These are phyloP conservation scores for Capsaspora owczarzaki DNA, from an alignment of 78 protist genomes.

Conservation along the genomic window DNA sequence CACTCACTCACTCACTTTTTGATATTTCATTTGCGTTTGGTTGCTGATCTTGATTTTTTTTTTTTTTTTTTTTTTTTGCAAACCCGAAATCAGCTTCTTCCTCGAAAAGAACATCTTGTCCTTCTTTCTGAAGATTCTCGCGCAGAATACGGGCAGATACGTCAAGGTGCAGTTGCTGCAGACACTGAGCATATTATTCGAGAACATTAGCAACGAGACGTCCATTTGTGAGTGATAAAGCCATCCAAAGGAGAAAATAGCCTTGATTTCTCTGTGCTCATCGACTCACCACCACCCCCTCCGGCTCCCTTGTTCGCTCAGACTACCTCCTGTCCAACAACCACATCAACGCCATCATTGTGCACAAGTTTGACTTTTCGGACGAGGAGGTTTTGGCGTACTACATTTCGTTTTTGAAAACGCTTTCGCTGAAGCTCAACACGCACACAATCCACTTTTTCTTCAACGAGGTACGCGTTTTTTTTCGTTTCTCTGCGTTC, in stretches of 20 bases:
- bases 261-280: neutral
- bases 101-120: constrained; percentile 55
- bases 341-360: constrained; percentile 67
- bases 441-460: constrained; percentile 68
- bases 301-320: neutral
- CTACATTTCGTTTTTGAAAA: constrained; percentile 78
- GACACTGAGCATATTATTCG: constrained; percentile 70
- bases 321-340: constrained; percentile 71
- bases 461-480: constrained; percentile 41
- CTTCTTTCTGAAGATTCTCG: constrained; percentile 31
- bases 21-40: too few relatives aligned
- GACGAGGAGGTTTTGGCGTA: constrained; percentile 77
- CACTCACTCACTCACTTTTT: too few relatives aligned
- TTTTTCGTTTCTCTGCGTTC: neutral
- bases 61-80: neutral
- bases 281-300: too few relatives aligned
- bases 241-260: neutral
- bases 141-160: constrained; percentile 37
- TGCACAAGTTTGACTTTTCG: constrained; percentile 62
- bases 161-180: constrained; percentile 65
- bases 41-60: too few relatives aligned
- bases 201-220: constrained; percentile 46
- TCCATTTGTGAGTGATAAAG: constrained; percentile 47
- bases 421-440: constrained; percentile 67
- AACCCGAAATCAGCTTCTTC: constrained; percentile 32